Evolutionary conservation across 306 rosid genomes (phyloP).

Genomic region (Vigna reflexopilosa): DNA sequence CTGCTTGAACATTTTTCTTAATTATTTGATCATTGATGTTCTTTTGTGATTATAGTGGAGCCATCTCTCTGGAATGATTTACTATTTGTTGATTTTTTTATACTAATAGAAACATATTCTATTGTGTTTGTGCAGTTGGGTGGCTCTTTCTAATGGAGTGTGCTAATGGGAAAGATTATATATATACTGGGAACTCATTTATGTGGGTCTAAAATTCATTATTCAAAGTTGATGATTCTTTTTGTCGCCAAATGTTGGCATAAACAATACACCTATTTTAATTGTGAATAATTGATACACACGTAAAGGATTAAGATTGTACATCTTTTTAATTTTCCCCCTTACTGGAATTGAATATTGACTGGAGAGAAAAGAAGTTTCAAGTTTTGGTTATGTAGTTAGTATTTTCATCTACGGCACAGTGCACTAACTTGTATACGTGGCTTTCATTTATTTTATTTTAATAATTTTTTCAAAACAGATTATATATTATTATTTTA

Average conservation of each 20-base stretch:
- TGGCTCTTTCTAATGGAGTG: conserved; percentile 62
- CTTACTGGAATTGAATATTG: conserved; percentile 2
- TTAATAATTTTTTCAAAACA: no score
- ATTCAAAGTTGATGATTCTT: conserved; percentile 28
- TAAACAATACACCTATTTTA: conserved; percentile 35
- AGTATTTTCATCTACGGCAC: neutral
- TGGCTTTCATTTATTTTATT: no score
- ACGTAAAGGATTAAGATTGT: conserved; percentile 34
- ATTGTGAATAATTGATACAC: conserved; percentile 20
- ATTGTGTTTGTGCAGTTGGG: conserved; percentile 73
- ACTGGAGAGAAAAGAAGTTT: neutral
- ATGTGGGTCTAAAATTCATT: conserved; percentile 12
- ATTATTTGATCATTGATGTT: conserved; percentile 4
- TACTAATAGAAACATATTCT: neutral
- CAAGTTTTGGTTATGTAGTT: neutral
- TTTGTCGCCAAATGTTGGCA: conserved; percentile 22
- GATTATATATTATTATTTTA: no score
- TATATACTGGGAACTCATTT: conserved; percentile 19
- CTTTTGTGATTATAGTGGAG: conserved; percentile 7
- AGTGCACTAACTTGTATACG: neutral
- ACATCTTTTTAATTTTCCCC: conserved; percentile 23
- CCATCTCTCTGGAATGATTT: neutral
- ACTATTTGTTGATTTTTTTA: neutral
- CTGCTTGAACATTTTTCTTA: conserved; percentile 1
- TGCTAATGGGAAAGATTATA: conserved; percentile 36